Conservation (phyloP, 805 yeast genomes). For the Ogataea sp. region DNA sequence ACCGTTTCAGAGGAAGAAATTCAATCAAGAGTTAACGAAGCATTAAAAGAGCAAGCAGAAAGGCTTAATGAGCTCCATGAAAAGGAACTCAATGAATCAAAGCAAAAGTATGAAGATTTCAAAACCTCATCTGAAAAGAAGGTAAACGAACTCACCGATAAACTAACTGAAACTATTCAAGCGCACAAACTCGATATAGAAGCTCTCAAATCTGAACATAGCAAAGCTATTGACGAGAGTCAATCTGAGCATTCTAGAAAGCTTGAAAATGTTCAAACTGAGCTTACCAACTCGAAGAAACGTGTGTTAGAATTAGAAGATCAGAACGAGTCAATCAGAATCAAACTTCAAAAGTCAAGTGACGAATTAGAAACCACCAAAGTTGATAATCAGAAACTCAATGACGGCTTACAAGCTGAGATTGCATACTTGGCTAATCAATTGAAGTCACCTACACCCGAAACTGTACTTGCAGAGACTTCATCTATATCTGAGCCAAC, state of each 20-base stretch:
- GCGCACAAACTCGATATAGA: too few relatives aligned
- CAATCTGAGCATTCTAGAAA: neutral
- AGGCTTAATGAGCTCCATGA: neutral
- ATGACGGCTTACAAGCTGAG: neutral
- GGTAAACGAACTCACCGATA: neutral
- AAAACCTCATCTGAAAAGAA: too few relatives aligned
- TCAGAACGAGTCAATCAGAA: neutral
- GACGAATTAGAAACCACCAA: neutral
- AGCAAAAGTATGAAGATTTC: neutral
- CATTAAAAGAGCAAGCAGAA: neutral
- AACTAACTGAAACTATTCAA: neutral
- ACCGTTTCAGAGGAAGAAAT: neutral
- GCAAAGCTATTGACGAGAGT: too few relatives aligned
- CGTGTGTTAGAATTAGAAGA: neutral
- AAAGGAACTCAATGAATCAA: neutral
- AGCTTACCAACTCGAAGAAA: neutral
- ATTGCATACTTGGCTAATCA: too few relatives aligned
- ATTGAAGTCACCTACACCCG: too few relatives aligned
- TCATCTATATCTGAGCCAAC: neutral
- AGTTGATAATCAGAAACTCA: neutral
- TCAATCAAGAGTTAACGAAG: neutral
- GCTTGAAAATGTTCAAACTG: neutral
- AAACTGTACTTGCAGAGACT: too few relatives aligned
- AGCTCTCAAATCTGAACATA: too few relatives aligned
- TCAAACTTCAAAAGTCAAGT: neutral